These are phyloP conservation scores for Cercospora sesami DNA, from an alignment of 2,329 filamentous ascomycete genomes.

Conservation along the genomic window DNA sequence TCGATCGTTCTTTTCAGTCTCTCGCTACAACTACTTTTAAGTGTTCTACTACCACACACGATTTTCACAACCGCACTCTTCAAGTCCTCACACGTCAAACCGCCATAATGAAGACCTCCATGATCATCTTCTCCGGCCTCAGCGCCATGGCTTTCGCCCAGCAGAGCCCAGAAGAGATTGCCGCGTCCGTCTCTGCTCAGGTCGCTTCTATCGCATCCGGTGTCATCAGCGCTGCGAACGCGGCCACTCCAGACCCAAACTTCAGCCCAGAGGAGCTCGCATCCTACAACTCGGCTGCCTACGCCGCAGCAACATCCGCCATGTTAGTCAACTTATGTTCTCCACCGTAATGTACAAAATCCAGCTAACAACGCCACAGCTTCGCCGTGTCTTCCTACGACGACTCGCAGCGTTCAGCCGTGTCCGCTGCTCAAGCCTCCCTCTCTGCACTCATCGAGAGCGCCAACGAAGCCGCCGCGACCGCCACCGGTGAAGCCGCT, in stretches of 20 bases:
- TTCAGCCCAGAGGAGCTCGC: slow-evolving; percentile 20
- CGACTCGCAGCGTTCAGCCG: slow-evolving; percentile 18
- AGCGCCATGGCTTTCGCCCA: slow-evolving; percentile 29
- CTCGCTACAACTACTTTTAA: not conserved
- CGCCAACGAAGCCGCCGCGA: not conserved
- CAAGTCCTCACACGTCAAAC: not conserved
- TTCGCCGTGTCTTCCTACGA: slow-evolving; percentile 19
- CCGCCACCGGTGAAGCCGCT: slow-evolving; percentile 5
- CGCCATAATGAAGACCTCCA: slow-evolving; percentile 28
- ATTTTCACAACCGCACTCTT: not conserved
- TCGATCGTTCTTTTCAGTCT: not conserved
- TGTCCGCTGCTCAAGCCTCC: slow-evolving; percentile 17
- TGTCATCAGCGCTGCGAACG: slow-evolving; percentile 16
- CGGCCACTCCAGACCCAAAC: slow-evolving; percentile 17
- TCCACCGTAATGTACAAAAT: no score
- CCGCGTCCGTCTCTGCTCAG: slow-evolving; percentile 20
- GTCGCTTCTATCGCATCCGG: slow-evolving; percentile 14
- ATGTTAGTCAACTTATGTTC: no score
- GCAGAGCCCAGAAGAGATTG: slow-evolving; percentile 9
- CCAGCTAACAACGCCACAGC: slow-evolving; percentile 13
- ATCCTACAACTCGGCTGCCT: slow-evolving; percentile 23
- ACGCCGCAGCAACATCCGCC: slow-evolving; percentile 19
- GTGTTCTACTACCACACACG: not conserved
- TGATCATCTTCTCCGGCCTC: slow-evolving; percentile 29
- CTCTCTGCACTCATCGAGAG: slow-evolving; percentile 17